phyloP scores from a whole-genome alignment of 805 yeast genomes.

The Wickerhamiella lipophila region DNA sequence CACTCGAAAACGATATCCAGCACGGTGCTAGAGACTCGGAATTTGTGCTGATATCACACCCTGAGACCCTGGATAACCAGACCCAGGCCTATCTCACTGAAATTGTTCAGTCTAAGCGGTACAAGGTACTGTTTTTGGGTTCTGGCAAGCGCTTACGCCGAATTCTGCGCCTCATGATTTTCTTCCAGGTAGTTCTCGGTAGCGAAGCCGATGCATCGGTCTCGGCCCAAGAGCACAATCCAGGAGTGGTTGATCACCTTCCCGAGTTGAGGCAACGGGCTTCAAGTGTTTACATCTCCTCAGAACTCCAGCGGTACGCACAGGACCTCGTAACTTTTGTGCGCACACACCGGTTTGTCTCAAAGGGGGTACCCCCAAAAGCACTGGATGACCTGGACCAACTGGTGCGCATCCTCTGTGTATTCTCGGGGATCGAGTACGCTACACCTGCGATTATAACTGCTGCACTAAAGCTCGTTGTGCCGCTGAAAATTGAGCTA shows the following conservation, averaged over 20 bases:
- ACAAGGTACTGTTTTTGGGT: background rate
- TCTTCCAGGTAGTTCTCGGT: background rate
- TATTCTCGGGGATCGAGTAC: slow-evolving; percentile 32
- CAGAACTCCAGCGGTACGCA: slow-evolving; percentile 42
- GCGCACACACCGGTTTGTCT: slow-evolving; percentile 43
- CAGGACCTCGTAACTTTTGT: slow-evolving; percentile 43
- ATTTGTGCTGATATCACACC: background rate
- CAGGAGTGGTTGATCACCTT: background rate
- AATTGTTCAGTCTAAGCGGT: background rate
- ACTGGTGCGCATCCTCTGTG: slow-evolving; percentile 33
- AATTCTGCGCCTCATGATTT: background rate
- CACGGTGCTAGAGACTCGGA: background rate
- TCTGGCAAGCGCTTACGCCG: background rate
- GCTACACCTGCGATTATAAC: slow-evolving; percentile 45
- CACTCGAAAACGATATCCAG: background rate
- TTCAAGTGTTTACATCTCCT: slow-evolving; percentile 30
- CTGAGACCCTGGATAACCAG: background rate
- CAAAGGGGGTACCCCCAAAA: slow-evolving; percentile 40
- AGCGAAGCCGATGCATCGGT: background rate
- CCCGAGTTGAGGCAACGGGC: background rate
- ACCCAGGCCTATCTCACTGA: slow-evolving; percentile 8
- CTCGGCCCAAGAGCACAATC: background rate
- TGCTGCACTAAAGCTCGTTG: slow-evolving; percentile 35
- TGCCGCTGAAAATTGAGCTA: slow-evolving; percentile 38
- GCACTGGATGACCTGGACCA: slow-evolving; percentile 34